Evolutionary conservation across 768 basidiomycete species (phyloP), one percentile per base, ranked within the genome.

Genomic region (Tulasnella sp.): DNA sequence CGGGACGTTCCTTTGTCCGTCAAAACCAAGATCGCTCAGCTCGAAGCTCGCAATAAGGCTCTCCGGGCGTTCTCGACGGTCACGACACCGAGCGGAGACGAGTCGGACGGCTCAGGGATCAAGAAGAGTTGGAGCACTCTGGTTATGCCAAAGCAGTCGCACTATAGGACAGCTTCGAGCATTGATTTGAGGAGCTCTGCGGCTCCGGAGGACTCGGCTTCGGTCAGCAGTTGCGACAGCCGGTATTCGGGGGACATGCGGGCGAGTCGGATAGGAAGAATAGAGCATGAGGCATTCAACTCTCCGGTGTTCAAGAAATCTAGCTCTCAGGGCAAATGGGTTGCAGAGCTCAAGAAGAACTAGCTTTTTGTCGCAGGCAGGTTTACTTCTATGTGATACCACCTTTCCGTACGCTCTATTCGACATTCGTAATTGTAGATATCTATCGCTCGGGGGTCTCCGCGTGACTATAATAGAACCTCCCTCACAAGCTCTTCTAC

Each of bases 401-500:
- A n/a, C n/a, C n/a, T 41, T 22, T 65, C 2, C 26, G 22, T 17
- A 29, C 19, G 5, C 19, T 40, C 14, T 12, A 9, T 37, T 65
- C 64, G 9, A n/a, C 7, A 37, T 37, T 29, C 36, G 36, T 7
- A 5, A 66, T n/a, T 66, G 3, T 4, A 66, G 19, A 41, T 34
- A 34, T 36, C 64, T 2, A 14, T 5, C 34, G 22, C 64, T 17
- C 34, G 6, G 64, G 19, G 22, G 16, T 34, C 16, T 9, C 34
- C 39, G 19, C n/a, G 6, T 9, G 4, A n/a, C 68, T 41, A 73
- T n/a, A 47, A 26, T 26, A 73, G 44, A 34, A 90, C 81, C 69
- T 74, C 74, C 11, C 17, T 34, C 4, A 76, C 68, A 17, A 73
- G 72, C 44, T 90, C 87, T 75, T 91, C 87, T 5, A 91, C 84